Conservation (phyloP, 805 yeast species). For the Metschnikowia matae region DNA sequence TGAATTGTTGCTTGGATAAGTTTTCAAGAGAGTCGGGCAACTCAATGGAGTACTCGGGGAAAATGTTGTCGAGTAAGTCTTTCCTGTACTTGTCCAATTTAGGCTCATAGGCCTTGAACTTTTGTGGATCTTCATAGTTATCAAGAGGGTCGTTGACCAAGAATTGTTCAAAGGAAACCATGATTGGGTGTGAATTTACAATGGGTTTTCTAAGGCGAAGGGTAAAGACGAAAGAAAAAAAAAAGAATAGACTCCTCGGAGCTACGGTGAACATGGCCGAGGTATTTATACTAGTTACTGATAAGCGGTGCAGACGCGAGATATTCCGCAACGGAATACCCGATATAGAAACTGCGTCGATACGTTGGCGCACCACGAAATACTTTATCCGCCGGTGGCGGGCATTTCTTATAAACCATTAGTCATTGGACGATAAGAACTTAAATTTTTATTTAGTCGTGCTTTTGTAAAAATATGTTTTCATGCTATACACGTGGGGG, state of each 20-base stretch:
- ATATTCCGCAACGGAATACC: not conserved
- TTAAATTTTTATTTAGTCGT: too few relatives aligned
- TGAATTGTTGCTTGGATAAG: constrained; percentile 34
- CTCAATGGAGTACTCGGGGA: constrained; percentile 34
- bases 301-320: not conserved
- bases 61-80: constrained; percentile 37
- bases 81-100: constrained; percentile 41
- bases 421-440: too few relatives aligned
- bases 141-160: constrained; percentile 30
- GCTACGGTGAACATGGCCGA: not conserved
- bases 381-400: not conserved
- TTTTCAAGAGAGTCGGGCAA: constrained; percentile 32
- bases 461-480: too few relatives aligned
- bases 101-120: constrained; percentile 43
- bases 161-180: constrained; percentile 22
- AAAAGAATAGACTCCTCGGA: too few relatives aligned
- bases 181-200: not conserved
- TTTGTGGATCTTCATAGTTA: constrained; percentile 38
- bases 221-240: too few relatives aligned
- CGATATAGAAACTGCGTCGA: not conserved
- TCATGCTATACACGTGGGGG: too few relatives aligned
- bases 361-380: not conserved
- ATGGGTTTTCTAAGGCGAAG: not conserved
- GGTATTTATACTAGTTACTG: not conserved
- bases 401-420: too few relatives aligned